Evolutionary conservation across 495 filamentous ascomycete genomes (phyloP).

Genomic region (Clavariopsis aquatica): DNA sequence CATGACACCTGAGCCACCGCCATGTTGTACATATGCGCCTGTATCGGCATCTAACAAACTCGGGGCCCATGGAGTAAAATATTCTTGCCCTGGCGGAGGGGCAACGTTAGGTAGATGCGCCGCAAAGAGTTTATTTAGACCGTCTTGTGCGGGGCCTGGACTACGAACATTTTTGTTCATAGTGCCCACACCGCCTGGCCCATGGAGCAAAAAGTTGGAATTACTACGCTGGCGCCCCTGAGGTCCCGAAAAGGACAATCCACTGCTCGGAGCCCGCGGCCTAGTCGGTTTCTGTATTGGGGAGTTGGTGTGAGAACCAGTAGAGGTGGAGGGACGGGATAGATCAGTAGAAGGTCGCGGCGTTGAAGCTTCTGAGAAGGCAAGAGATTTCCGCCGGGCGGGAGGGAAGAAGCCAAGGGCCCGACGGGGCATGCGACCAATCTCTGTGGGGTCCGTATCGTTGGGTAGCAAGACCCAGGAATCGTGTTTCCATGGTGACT

Average conservation of each 20-base stretch:
- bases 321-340: constrained; percentile 47
- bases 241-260: constrained; percentile 7
- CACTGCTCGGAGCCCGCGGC: constrained; percentile 16
- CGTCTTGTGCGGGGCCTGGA: constrained; percentile 79
- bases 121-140: constrained; percentile 74
- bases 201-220: constrained; percentile 55
- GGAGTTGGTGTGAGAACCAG: constrained; percentile 23
- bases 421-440: constrained; percentile 78
- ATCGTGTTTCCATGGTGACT: constrained; percentile 75
- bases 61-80: constrained; percentile 42
- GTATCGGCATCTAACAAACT: constrained; percentile 43
- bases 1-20: constrained; percentile 23
- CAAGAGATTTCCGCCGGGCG: constrained; percentile 75
- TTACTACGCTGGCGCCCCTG: constrained; percentile 28
- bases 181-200: constrained; percentile 83
- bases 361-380: constrained; percentile 49
- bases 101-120: constrained; percentile 73
- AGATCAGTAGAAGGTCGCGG: constrained; percentile 45
- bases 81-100: constrained; percentile 46
- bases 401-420: constrained; percentile 90
- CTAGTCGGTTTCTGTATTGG: constrained; percentile 24
- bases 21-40: constrained; percentile 9
- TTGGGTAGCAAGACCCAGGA: constrained; percentile 81
- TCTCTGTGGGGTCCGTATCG: constrained; percentile 70
- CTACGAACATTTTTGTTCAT: constrained; percentile 65